These are phyloP conservation scores for Xylariaceae sp. DNA, from an alignment of 2,329 filamentous ascomycete genomes.

Conservation along the genomic window DNA sequence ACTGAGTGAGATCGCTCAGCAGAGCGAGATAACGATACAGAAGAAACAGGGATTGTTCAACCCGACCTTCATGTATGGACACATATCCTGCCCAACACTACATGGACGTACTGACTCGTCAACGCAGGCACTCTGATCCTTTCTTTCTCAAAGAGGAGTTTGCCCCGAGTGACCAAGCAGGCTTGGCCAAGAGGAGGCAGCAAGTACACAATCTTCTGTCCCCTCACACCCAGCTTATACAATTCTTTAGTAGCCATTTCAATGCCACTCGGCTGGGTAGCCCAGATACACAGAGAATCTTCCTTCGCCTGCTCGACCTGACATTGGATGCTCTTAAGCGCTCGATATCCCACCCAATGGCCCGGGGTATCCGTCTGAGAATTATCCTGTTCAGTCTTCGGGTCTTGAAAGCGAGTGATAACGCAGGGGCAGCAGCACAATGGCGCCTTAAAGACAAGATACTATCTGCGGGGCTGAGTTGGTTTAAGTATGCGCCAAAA, in stretches of 20 bases:
- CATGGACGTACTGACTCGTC: conserved; percentile 30
- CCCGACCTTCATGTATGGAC: conserved; percentile 57
- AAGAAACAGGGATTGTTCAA: conserved; percentile 80
- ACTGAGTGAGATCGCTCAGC: conserved; percentile 79
- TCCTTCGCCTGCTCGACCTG: conserved; percentile 74
- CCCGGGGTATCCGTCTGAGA: conserved; percentile 88
- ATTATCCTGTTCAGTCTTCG: conserved; percentile 79
- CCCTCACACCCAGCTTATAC: conserved; percentile 80
- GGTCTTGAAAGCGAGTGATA: conserved; percentile 71
- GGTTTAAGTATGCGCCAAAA: conserved; percentile 79
- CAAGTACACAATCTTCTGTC: conserved; percentile 77
- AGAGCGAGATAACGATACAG: conserved; percentile 84
- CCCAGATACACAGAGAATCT: conserved; percentile 75
- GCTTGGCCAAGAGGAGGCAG: conserved; percentile 72
- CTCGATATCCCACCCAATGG: conserved; percentile 76
- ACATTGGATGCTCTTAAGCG: conserved; percentile 74
- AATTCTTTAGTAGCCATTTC: conserved; percentile 92
- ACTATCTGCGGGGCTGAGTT: conserved; percentile 78
- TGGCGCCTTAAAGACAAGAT: conserved; percentile 89
- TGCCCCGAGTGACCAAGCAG: conserved; percentile 79
- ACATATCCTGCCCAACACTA: conserved; percentile 11
- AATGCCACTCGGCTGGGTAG: conserved; percentile 87
- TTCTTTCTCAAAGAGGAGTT: conserved; percentile 92
- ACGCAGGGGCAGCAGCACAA: conserved; percentile 60
- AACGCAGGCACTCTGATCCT: conserved; percentile 72